These are phyloP conservation scores for Pythium coloratum DNA, from an alignment of 352 stramenopile genomes.

Conservation along the genomic window DNA sequence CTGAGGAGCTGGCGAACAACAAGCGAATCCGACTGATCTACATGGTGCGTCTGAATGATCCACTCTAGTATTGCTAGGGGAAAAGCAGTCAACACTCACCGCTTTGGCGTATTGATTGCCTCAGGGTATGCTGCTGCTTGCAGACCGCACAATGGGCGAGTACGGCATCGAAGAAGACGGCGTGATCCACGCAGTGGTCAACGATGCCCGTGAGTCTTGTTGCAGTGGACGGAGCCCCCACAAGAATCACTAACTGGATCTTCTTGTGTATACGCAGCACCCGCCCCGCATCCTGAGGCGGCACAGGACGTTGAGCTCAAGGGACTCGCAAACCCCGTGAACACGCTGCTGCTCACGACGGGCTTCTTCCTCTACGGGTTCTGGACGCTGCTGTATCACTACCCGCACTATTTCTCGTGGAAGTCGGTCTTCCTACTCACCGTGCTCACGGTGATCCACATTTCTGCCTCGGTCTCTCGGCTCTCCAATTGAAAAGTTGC, in stretches of 20 bases:
- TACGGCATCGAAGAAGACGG: conserved; percentile 76
- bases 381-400: conserved; percentile 82
- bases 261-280: conserved; percentile 23
- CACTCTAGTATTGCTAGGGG: not conserved
- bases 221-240: not conserved
- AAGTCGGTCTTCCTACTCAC: conserved; percentile 69
- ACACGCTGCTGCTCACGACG: conserved; percentile 61
- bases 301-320: conserved; percentile 49
- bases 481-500: conserved; percentile 34
- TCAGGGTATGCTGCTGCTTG: conserved; percentile 68
- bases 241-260: not conserved
- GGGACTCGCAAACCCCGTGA: conserved; percentile 50
- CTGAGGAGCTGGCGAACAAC: conserved; percentile 41
- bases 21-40: conserved; percentile 80
- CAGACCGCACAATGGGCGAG: conserved; percentile 64
- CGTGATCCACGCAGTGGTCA: conserved; percentile 78
- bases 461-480: conserved; percentile 55
- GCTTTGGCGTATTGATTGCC: not conserved
- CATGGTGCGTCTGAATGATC: conserved; percentile 37
- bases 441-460: conserved; percentile 58
- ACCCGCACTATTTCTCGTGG: conserved; percentile 76
- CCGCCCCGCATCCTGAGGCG: conserved; percentile 42
- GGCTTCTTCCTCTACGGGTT: conserved; percentile 68
- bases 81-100: not conserved
- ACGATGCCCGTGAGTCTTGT: conserved; percentile 55